A percentile compares a stretch with the other conserved stretches of the same genome.
phyloP scores from a whole-genome alignment of 2,329 filamentous ascomycete species.

The Phialophora macrospora region DNA sequence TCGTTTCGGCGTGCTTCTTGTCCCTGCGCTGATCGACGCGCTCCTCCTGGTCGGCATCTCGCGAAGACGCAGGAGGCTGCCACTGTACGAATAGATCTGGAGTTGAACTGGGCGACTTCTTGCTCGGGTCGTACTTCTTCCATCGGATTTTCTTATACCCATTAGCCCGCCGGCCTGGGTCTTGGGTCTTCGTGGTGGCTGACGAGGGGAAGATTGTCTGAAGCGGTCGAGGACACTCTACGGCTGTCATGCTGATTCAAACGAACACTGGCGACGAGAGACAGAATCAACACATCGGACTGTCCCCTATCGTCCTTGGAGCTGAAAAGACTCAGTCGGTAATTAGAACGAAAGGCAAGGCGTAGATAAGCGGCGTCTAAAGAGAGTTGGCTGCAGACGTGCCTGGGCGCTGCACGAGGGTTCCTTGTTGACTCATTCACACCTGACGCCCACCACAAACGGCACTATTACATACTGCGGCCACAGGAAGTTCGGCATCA shows the following conservation, averaged over 20 bases:
- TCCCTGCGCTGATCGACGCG: conserved; percentile 1
- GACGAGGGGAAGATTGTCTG: conserved; percentile 11
- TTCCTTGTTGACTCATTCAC: not conserved
- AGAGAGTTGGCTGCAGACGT: not conserved
- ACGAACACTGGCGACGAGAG: not conserved
- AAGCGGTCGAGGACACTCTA: conserved; percentile 9
- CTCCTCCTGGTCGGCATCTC: conserved; percentile 1
- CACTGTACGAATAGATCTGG: conserved; percentile 28
- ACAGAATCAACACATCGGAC: not conserved
- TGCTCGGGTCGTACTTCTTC: conserved; percentile 29
- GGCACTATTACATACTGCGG: not conserved
- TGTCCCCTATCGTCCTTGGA: not conserved
- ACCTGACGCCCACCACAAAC: not conserved
- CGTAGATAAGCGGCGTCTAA: not conserved
- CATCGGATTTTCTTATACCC: conserved; percentile 32
- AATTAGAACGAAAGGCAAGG: not conserved
- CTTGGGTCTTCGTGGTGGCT: conserved; percentile 1
- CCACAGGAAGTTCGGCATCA: not conserved
- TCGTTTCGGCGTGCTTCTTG: conserved; percentile 3
- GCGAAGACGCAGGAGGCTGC: conserved; percentile 18
- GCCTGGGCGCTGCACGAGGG: not conserved
- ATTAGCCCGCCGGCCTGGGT: conserved; percentile 2
- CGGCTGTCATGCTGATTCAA: conserved; percentile 7
- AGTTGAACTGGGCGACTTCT: conserved; percentile 3
- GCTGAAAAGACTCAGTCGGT: not conserved